Evolutionary conservation across 2,329 filamentous ascomycete species (phyloP).

Genomic region (Aspergillus sp.): DNA sequence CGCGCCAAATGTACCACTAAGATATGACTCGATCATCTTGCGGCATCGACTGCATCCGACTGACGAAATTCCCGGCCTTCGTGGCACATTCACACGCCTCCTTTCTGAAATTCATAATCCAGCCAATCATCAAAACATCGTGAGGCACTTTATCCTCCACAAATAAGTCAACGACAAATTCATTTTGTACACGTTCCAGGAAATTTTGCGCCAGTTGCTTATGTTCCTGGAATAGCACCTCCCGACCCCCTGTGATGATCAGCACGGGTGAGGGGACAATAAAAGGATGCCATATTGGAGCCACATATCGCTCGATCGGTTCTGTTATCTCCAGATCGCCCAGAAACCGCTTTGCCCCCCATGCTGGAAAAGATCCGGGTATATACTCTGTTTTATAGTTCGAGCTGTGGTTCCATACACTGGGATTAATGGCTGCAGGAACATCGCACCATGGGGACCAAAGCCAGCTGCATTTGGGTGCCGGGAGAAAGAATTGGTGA

Average conservation of each 20-base stretch:
- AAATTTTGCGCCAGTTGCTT: slow-evolving; percentile 4
- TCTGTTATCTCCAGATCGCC: slow-evolving; percentile 5
- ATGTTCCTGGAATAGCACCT: slow-evolving; percentile 8
- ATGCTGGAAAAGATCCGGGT: slow-evolving; percentile 8
- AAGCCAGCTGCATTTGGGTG: slow-evolving; percentile 9
- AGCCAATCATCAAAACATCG: slow-evolving; percentile 12
- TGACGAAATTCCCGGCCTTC: slow-evolving; percentile 10
- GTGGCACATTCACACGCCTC: slow-evolving; percentile 8
- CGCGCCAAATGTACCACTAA: no score
- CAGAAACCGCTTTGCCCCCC: slow-evolving; percentile 9
- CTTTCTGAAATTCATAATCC: slow-evolving; percentile 8
- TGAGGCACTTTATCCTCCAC: slow-evolving; percentile 9
- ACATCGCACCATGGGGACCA: slow-evolving; percentile 13
- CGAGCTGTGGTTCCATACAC: slow-evolving; percentile 5
- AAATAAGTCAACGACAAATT: slow-evolving; percentile 4
- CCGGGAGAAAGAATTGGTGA: slow-evolving; percentile 6
- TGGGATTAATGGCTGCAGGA: slow-evolving; percentile 3
- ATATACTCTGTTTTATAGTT: slow-evolving; percentile 12
- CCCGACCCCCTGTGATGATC: slow-evolving; percentile 10
- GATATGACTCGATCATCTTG: background rate
- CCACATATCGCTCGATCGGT: slow-evolving; percentile 8
- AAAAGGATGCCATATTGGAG: slow-evolving; percentile 12
- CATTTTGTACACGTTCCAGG: slow-evolving; percentile 4
- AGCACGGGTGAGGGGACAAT: slow-evolving; percentile 12
- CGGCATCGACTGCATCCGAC: background rate